phyloP scores from a whole-genome alignment of 108 stramenopile species.

The Cyclotella cryptica region DNA sequence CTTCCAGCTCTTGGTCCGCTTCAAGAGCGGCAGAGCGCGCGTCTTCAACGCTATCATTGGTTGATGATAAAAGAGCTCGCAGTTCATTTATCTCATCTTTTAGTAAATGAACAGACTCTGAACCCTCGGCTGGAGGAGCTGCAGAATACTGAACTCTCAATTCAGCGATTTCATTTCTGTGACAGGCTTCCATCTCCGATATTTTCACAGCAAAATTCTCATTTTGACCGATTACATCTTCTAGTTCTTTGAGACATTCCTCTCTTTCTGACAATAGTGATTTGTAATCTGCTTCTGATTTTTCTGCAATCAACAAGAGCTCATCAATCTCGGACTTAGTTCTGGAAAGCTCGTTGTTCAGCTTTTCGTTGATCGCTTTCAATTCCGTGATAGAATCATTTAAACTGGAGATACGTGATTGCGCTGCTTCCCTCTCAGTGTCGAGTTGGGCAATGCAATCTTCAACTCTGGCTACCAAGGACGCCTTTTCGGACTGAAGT shows the following conservation, averaged over 20 bases:
- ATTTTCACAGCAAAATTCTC: background rate
- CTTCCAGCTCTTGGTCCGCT: slow-evolving; percentile 52
- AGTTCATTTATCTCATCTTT: slow-evolving; percentile 62
- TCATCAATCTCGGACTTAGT: slow-evolving; percentile 18
- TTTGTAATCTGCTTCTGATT: slow-evolving; percentile 20
- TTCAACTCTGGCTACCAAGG: slow-evolving; percentile 14
- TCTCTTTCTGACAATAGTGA: slow-evolving; percentile 11
- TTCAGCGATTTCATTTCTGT: slow-evolving; percentile 7
- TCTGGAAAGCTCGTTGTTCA: background rate
- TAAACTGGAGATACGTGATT: background rate
- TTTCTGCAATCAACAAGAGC: slow-evolving; percentile 21
- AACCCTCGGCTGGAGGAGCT: slow-evolving; percentile 12
- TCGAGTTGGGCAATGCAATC: slow-evolving; percentile 7
- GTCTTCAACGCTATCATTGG: slow-evolving; percentile 70
- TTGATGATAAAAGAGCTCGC: slow-evolving; percentile 60
- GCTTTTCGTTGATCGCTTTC: background rate
- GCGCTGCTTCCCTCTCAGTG: slow-evolving; percentile 5
- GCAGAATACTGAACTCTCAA: slow-evolving; percentile 7
- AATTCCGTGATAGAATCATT: slow-evolving; percentile 8
- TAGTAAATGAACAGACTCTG: slow-evolving; percentile 16
- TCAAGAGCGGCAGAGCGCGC: slow-evolving; percentile 53
- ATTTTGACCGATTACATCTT: slow-evolving; percentile 12
- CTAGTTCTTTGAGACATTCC: slow-evolving; percentile 19
- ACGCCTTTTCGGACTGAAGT: slow-evolving; percentile 20
- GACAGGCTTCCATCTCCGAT: slow-evolving; percentile 14